A percentile compares a stretch with the other conserved stretches of the same genome.
phyloP scores from a whole-genome alignment of 2,329 filamentous ascomycete genomes.

The Dactylellina haptotyla region DNA sequence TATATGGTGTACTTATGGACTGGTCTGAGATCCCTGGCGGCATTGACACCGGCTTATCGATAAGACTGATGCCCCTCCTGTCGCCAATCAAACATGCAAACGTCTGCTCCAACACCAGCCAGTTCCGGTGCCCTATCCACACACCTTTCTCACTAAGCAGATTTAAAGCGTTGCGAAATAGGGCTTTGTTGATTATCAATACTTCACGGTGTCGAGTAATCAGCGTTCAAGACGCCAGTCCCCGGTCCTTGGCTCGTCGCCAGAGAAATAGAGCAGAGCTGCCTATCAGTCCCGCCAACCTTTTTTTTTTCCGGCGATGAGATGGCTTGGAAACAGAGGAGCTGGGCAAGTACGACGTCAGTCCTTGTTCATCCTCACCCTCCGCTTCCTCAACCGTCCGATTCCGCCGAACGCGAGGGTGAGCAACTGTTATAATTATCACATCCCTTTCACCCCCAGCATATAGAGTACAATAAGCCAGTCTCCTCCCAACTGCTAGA shows the following conservation, averaged over 20 bases:
- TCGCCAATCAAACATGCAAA: background rate
- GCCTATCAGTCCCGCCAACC: slow-evolving; percentile 32
- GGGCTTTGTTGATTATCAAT: slow-evolving; percentile 1
- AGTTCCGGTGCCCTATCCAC: no score
- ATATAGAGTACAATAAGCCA: no score
- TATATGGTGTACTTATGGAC: no score
- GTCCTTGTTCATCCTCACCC: background rate
- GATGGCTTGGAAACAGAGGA: no score
- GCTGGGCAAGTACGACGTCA: no score
- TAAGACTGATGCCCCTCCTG: slow-evolving; percentile 40
- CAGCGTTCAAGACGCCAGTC: background rate
- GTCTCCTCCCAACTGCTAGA: slow-evolving; percentile 2
- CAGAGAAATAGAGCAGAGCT: background rate
- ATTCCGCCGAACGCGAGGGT: slow-evolving; percentile 2
- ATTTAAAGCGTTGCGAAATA: background rate
- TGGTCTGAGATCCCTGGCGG: background rate
- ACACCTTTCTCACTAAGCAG: no score
- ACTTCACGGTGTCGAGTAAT: background rate
- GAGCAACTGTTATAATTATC: background rate
- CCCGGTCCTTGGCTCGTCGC: background rate
- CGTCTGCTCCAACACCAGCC: no score
- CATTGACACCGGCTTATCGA: slow-evolving; percentile 34
- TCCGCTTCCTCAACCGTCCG: slow-evolving; percentile 33
- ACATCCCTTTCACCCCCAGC: background rate
- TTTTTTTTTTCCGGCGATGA: slow-evolving; percentile 2